These are phyloP conservation scores for Zarea fungicola DNA, from an alignment of 2,329 filamentous ascomycete genomes.

Conservation along the genomic window DNA sequence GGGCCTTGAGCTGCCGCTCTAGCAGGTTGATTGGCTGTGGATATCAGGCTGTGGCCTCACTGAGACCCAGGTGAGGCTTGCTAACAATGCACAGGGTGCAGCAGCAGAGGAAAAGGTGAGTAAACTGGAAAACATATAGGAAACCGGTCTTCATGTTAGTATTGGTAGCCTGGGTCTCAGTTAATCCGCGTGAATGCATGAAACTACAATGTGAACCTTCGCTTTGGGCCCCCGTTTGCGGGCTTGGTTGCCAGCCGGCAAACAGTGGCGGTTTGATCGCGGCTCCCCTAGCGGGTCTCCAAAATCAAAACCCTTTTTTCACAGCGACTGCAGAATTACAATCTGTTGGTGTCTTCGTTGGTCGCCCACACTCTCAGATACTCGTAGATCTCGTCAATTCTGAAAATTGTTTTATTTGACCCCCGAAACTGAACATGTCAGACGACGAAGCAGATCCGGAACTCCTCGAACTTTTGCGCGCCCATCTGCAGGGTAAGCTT, in stretches of 20 bases:
- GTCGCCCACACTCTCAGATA: too few species aligned
- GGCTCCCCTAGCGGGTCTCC: background rate
- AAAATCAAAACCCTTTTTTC: background rate
- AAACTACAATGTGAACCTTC: too few species aligned
- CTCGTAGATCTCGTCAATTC: background rate
- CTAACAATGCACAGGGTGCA: background rate
- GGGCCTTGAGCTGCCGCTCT: background rate
- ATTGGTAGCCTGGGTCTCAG: too few species aligned
- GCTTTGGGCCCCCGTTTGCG: background rate
- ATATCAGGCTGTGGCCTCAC: background rate
- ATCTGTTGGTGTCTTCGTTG: too few species aligned
- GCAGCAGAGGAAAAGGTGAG: too few species aligned
- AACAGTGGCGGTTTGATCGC: background rate
- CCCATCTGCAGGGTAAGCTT: slow-evolving; percentile 63
- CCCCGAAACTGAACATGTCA: slow-evolving; percentile 54
- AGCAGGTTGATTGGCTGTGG: slow-evolving; percentile 1
- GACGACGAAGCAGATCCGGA: slow-evolving; percentile 90
- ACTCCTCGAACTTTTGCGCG: slow-evolving; percentile 76
- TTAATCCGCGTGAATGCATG: background rate
- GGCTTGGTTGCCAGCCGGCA: background rate
- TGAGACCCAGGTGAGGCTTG: background rate
- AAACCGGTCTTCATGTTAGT: too few species aligned
- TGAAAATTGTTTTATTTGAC: background rate
- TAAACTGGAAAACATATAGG: too few species aligned
- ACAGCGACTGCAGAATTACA: background rate